Conservation (phyloP, 2,329 filamentous ascomycete species). For the Penicillium sp. region DNA sequence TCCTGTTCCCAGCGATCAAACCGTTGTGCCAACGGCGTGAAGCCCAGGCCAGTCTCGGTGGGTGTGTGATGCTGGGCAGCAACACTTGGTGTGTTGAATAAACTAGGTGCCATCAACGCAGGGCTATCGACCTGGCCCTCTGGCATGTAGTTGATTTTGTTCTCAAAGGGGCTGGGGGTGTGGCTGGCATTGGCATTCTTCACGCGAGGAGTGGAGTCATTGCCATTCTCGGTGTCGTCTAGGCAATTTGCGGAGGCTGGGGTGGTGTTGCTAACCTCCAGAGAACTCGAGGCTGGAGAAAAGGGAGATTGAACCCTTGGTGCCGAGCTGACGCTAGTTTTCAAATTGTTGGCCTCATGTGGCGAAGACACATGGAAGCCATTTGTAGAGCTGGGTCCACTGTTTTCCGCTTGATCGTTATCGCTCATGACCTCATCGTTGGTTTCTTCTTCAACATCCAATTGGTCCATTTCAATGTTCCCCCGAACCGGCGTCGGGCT, state of each 20-base stretch:
- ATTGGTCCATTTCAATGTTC: background rate
- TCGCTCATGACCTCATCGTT: constrained; percentile 8
- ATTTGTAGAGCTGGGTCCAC: constrained; percentile 15
- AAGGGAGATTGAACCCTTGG: constrained; percentile 14
- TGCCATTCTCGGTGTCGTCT: constrained; percentile 18
- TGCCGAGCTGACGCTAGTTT: constrained; percentile 18
- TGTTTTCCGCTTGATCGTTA: constrained; percentile 18
- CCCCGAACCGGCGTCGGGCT: background rate
- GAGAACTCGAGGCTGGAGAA: constrained; percentile 24
- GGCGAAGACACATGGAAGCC: background rate
- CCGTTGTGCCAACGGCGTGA: constrained; percentile 65
- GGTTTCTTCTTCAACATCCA: constrained; percentile 19
- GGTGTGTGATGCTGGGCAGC: constrained; percentile 16
- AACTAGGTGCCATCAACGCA: constrained; percentile 9
- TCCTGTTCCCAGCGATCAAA: constrained; percentile 64
- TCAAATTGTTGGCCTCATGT: background rate
- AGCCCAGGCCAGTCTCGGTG: constrained; percentile 49
- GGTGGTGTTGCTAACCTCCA: constrained; percentile 5
- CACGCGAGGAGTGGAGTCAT: constrained; percentile 12
- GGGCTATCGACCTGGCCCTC: constrained; percentile 14
- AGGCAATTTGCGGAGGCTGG: constrained; percentile 5
- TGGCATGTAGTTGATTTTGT: constrained; percentile 13
- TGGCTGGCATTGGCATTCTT: constrained; percentile 29
- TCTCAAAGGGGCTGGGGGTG: constrained; percentile 8
- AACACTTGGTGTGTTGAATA: constrained; percentile 17